A percentile compares a stretch with the other conserved stretches of the same genome.
phyloP scores from a whole-genome alignment of 169 alveolate genomes.

The Toxoplasma gondii region DNA sequence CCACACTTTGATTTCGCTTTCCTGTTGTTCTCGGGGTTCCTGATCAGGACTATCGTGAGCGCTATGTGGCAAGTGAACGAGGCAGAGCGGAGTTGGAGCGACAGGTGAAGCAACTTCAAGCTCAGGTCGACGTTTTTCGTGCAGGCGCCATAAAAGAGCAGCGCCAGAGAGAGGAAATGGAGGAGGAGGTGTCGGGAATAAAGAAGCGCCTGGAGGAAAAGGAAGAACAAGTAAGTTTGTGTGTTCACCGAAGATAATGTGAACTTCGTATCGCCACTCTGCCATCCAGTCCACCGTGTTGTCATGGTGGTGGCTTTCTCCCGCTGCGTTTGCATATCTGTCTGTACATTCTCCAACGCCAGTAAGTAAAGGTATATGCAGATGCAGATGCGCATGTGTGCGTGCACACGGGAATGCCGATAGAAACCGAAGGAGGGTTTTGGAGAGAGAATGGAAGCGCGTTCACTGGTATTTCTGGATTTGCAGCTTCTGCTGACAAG shows the following conservation, averaged over 20 bases:
- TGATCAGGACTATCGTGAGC: conserved; percentile 21
- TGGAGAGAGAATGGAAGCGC: too few species aligned
- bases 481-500: too few species aligned
- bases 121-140: background rate
- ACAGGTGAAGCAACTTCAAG: conserved; percentile 7
- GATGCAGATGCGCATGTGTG: too few species aligned
- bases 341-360: too few species aligned
- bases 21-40: background rate
- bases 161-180: background rate
- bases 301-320: too few species aligned
- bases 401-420: too few species aligned
- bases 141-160: background rate
- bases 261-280: too few species aligned
- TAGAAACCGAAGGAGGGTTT: too few species aligned
- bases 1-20: background rate
- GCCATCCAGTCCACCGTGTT: too few species aligned
- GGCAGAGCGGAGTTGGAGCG: background rate
- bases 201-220: background rate
- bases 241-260: background rate
- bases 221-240: background rate
- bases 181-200: background rate
- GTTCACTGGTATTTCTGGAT: too few species aligned
- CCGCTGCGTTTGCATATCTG: too few species aligned
- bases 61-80: background rate
- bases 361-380: too few species aligned